phyloP scores from a whole-genome alignment of 352 stramenopile species.

The Phytophthora cactorum region DNA sequence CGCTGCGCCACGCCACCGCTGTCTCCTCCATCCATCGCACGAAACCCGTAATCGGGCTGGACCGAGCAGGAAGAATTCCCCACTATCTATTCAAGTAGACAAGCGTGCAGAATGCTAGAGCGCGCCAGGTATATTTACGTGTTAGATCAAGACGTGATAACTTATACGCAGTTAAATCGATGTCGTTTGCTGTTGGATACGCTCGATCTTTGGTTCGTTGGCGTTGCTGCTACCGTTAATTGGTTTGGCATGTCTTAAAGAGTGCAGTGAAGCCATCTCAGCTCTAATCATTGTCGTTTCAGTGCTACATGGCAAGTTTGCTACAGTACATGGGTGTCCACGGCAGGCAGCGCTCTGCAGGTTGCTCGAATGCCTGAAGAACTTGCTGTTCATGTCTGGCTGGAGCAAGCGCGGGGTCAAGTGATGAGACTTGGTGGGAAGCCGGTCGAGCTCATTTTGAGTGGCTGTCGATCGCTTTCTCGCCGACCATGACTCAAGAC shows the following conservation, averaged over 20 bases:
- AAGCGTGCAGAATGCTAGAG: slow-evolving; percentile 26
- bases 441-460: slow-evolving; percentile 1
- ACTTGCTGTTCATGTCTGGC: slow-evolving; percentile 5
- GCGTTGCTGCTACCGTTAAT: background rate
- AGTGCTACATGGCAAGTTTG: background rate
- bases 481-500: slow-evolving; percentile 26
- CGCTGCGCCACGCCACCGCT: background rate
- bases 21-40: slow-evolving; percentile 21
- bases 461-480: slow-evolving; percentile 24
- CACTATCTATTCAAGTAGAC: slow-evolving; percentile 43
- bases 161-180: slow-evolving; percentile 43
- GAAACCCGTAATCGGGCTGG: slow-evolving; percentile 2
- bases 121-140: slow-evolving; percentile 42
- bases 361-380: slow-evolving; percentile 23
- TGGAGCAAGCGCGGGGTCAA: slow-evolving; percentile 5
- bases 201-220: background rate
- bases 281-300: background rate
- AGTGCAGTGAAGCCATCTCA: slow-evolving; percentile 4
- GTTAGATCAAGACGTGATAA: slow-evolving; percentile 41
- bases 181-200: slow-evolving; percentile 25
- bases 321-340: no score
- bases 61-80: slow-evolving; percentile 7
- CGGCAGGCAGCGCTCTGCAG: background rate
- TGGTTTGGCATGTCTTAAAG: background rate
- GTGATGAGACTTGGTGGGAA: slow-evolving; percentile 4